Evolutionary conservation across 352 stramenopile genomes (phyloP).

Genomic region (Phytophthora lateralis): DNA sequence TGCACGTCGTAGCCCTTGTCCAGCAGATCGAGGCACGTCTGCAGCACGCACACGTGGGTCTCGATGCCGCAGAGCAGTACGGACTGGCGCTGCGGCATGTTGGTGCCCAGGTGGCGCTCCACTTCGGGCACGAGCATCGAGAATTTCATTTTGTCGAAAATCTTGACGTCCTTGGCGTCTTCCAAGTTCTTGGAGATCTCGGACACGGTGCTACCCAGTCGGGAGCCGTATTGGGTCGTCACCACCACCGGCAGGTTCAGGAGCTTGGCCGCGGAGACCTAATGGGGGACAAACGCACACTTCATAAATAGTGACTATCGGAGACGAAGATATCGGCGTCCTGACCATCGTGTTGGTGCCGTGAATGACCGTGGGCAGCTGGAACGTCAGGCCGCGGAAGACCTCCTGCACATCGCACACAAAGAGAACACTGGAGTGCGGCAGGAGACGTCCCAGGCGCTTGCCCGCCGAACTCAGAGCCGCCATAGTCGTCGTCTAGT

Average conservation of each 20-base stretch:
- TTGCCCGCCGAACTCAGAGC: constrained; percentile 33
- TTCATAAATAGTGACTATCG: background rate
- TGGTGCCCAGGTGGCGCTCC: constrained; percentile 64
- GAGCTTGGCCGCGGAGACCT: constrained; percentile 71
- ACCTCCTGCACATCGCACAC: constrained; percentile 97
- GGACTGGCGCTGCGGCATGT: constrained; percentile 64
- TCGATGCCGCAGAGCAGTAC: constrained; percentile 98
- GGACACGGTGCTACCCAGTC: constrained; percentile 90
- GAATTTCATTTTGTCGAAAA: constrained; percentile 98
- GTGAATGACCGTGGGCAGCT: constrained; percentile 92
- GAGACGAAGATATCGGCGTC: background rate
- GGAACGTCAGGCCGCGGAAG: constrained; percentile 94
- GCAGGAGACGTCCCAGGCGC: constrained; percentile 59
- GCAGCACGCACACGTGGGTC: constrained; percentile 93
- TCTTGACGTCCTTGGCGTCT: constrained; percentile 47
- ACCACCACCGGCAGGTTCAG: constrained; percentile 93
- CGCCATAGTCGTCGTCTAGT: constrained; percentile 22
- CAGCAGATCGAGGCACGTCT: constrained; percentile 97
- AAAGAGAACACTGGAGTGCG: constrained; percentile 88
- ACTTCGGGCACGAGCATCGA: constrained; percentile 97
- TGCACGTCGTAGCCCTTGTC: constrained; percentile 97
- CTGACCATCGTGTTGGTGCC: constrained; percentile 67
- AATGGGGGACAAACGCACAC: background rate
- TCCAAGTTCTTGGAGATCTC: constrained; percentile 74
- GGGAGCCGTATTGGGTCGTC: constrained; percentile 97